These are phyloP conservation scores for Rhodotorula paludigena DNA, from an alignment of 768 basidiomycete species.

Conservation along the genomic window DNA sequence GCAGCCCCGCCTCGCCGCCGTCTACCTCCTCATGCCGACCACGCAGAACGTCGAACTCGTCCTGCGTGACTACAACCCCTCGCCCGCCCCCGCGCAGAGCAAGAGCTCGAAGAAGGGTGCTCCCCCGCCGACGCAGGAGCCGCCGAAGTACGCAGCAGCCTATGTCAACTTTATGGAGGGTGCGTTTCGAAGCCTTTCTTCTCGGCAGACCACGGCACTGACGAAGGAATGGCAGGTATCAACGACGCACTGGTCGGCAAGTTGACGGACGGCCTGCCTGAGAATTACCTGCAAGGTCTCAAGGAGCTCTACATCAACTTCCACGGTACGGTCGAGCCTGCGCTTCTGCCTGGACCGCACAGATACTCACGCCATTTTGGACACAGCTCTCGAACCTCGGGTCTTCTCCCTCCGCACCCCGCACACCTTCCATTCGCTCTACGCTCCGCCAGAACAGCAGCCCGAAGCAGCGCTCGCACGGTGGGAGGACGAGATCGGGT, in stretches of 20 bases:
- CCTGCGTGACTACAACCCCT: slow-evolving; percentile 68
- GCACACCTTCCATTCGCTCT: slow-evolving; percentile 77
- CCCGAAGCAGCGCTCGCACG: slow-evolving; percentile 64
- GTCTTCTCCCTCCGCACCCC: slow-evolving; percentile 75
- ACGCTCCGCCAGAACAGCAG: slow-evolving; percentile 66
- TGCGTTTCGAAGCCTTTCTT: slow-evolving; percentile 45
- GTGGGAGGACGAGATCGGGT: slow-evolving; percentile 81
- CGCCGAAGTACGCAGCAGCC: slow-evolving; percentile 65
- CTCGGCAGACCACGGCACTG: not conserved
- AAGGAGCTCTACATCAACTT: slow-evolving; percentile 90
- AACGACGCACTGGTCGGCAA: slow-evolving; percentile 70
- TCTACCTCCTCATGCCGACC: slow-evolving; percentile 93
- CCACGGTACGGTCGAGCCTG: slow-evolving; percentile 65
- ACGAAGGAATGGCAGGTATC: slow-evolving; percentile 55
- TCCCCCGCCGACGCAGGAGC: slow-evolving; percentile 14
- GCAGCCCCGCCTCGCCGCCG: slow-evolving; percentile 78
- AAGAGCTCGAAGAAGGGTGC: slow-evolving; percentile 20
- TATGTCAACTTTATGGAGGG: slow-evolving; percentile 94
- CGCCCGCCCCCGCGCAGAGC: not conserved
- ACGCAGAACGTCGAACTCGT: slow-evolving; percentile 87
- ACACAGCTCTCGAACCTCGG: slow-evolving; percentile 74
- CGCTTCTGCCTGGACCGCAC: not conserved
- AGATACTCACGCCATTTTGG: not conserved
- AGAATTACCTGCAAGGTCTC: slow-evolving; percentile 67
- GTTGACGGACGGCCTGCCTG: slow-evolving; percentile 68